Evolutionary conservation across 2,329 filamentous ascomycete genomes (phyloP).

Genomic region (Cladosporium sp.): DNA sequence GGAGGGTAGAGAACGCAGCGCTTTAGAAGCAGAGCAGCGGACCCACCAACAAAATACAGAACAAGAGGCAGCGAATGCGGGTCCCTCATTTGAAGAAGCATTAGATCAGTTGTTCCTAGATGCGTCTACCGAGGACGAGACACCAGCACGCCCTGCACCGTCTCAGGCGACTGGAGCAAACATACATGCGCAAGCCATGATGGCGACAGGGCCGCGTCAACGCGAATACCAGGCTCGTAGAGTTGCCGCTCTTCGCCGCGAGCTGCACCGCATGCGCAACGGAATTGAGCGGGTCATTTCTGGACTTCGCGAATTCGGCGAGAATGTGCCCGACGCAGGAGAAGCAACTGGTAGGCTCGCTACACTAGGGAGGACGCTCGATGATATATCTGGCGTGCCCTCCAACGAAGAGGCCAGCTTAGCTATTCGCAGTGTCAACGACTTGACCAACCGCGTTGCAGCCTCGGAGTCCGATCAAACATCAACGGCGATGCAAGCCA

Average conservation of each 20-base stretch:
- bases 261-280: slow-evolving; percentile 32
- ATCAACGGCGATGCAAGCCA: slow-evolving; percentile 22
- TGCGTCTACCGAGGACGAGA: slow-evolving; percentile 22
- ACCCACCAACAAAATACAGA: not conserved
- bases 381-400: slow-evolving; percentile 21
- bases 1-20: slow-evolving; percentile 26
- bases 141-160: not conserved
- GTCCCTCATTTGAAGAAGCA: slow-evolving; percentile 28
- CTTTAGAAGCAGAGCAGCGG: slow-evolving; percentile 14
- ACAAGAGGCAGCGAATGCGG: slow-evolving; percentile 9
- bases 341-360: slow-evolving; percentile 26
- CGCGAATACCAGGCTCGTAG: slow-evolving; percentile 31
- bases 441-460: slow-evolving; percentile 11
- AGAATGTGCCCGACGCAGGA: slow-evolving; percentile 27
- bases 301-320: slow-evolving; percentile 32
- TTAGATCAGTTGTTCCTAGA: slow-evolving; percentile 30
- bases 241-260: slow-evolving; percentile 31
- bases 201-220: slow-evolving; percentile 24
- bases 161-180: slow-evolving; percentile 9
- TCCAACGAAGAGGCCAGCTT: slow-evolving; percentile 18
- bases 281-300: slow-evolving; percentile 33
- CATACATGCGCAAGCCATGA: slow-evolving; percentile 24
- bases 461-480: slow-evolving; percentile 20
- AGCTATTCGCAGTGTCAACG: slow-evolving; percentile 21
- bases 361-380: slow-evolving; percentile 26